Evolutionary conservation across 306 rosid genomes (phyloP).

Genomic region (Quercus bicolor): DNA sequence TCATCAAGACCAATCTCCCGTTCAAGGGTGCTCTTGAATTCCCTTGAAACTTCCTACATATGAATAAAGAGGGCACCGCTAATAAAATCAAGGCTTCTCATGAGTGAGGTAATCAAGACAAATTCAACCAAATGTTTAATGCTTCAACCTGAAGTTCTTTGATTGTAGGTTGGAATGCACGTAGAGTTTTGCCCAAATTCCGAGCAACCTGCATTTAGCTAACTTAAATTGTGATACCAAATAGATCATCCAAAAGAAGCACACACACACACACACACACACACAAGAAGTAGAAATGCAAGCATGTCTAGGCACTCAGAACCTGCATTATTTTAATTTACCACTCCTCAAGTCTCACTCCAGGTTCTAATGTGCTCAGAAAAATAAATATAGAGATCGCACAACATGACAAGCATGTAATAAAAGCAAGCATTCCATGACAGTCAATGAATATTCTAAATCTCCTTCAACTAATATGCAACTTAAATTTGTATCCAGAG

Average conservation of each 20-base stretch:
- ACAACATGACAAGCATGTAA: not conserved
- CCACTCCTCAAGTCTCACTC: not conserved
- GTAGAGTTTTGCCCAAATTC: slow-evolving; percentile 84
- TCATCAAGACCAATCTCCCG: slow-evolving; percentile 98
- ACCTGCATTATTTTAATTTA: not conserved
- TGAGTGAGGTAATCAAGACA: slow-evolving; percentile 5
- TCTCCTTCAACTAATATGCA: slow-evolving; percentile 1
- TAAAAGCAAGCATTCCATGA: not conserved
- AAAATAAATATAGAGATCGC: not conserved
- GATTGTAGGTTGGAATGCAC: slow-evolving; percentile 96
- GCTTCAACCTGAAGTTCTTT: slow-evolving; percentile 83
- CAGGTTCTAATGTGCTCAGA: not conserved
- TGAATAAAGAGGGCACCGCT: slow-evolving; percentile 18
- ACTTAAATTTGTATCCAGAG: slow-evolving; percentile 5
- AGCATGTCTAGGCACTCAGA: not conserved
- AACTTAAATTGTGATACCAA: slow-evolving; percentile 11
- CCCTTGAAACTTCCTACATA: slow-evolving; percentile 86
- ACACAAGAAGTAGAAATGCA: not conserved
- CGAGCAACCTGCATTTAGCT: slow-evolving; percentile 82
- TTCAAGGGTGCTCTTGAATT: slow-evolving; percentile 93
- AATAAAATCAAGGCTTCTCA: slow-evolving; percentile 13
- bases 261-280: not conserved
- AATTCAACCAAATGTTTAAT: not conserved
- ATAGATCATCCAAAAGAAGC: not conserved
- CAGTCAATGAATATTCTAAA: not conserved